Percentiles rank a stretch among this genome's conserved stretches.
Evolutionary conservation across 768 basidiomycete species (phyloP).

Genomic region (Collybiopsis confluens): DNA sequence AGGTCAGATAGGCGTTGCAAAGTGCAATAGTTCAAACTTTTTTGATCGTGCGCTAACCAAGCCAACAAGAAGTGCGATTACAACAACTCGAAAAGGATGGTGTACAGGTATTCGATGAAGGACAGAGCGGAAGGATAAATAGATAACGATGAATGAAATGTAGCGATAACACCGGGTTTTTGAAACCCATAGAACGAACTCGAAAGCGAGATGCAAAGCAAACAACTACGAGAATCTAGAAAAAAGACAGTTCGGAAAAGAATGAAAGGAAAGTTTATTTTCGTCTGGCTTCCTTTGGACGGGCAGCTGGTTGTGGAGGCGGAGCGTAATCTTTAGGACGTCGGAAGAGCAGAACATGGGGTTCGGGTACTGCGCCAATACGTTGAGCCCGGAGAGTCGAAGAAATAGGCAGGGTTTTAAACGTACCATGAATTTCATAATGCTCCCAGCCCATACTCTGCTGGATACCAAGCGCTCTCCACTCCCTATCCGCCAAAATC

Average conservation of each 20-base stretch:
- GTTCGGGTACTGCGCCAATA: constrained; percentile 91
- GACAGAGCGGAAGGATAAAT: no score
- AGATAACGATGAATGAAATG: not conserved
- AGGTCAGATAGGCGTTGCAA: no score
- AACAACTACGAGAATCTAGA: constrained; percentile 5
- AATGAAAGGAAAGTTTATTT: constrained; percentile 35
- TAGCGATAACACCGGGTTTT: not conserved
- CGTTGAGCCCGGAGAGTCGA: constrained; percentile 7
- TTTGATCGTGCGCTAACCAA: no score
- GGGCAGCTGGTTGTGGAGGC: constrained; percentile 40
- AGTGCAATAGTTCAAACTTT: no score
- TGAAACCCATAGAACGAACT: not conserved
- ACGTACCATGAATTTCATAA: constrained; percentile 90
- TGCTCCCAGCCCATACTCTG: constrained; percentile 98
- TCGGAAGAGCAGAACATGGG: constrained; percentile 91
- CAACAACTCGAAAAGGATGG: not conserved
- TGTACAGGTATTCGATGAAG: not conserved
- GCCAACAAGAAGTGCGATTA: not conserved
- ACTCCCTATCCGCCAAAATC: constrained; percentile 82
- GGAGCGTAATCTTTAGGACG: constrained; percentile 66
- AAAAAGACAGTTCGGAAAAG: constrained; percentile 7
- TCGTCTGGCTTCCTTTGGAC: constrained; percentile 33
- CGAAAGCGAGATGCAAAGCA: constrained; percentile 3
- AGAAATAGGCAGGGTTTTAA: not conserved
- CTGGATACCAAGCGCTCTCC: constrained; percentile 94